Base-by-base conservation (phyloP, 257 asterid species). In the Solanum chilense region DNA sequence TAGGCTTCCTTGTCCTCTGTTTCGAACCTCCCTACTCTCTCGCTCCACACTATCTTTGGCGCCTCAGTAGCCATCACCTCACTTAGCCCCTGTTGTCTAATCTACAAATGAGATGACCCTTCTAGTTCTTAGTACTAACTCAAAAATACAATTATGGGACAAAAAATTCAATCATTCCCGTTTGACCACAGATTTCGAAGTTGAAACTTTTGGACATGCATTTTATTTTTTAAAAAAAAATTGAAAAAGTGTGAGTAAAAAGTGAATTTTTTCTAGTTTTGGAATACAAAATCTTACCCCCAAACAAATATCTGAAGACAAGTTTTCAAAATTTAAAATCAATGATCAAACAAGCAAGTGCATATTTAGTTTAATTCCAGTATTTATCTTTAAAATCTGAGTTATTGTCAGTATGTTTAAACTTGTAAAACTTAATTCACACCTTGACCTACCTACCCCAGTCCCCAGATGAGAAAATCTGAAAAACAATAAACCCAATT, bases 1-100 rank as follows among this genome's bases (percentile, higher is more conserved):
- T 94, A 96, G 2, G 98, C 94, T 86, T 91, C 87, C 89, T 93
- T 96, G 90, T 95, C 99, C 83, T 88, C 93, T 2, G 98, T 95
- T 90, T 94, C 94, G 90, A 96, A 96, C 88, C 90, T 94, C 80
- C 64, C 86, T 12, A 84, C 92, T 85, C 89, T 89, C 90, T 92
- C 97, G 71, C 94, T 95, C 99, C 98, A 94, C 2, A 91, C 84
- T 49, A 95, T 93, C 87, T 86, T 89, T 2, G 87, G 91, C 4
- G 42, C 88, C 73, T 68, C 91, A 25, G 25, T 85, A 20, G 68
- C 84, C 84, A 80, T 80, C 25, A 12, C 9, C 84, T 27, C 66
- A 9, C 84, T 45, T 78, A 2, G 4, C 5, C n/a, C 62, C 37
- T 77, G 83, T 42, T 76, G 62, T 42, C 14, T 42, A 14, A 39